A percentile compares a stretch with the other conserved stretches of the same genome.
Conservation (phyloP, 306 rosid species). For the Trifolium subterraneum region DNA sequence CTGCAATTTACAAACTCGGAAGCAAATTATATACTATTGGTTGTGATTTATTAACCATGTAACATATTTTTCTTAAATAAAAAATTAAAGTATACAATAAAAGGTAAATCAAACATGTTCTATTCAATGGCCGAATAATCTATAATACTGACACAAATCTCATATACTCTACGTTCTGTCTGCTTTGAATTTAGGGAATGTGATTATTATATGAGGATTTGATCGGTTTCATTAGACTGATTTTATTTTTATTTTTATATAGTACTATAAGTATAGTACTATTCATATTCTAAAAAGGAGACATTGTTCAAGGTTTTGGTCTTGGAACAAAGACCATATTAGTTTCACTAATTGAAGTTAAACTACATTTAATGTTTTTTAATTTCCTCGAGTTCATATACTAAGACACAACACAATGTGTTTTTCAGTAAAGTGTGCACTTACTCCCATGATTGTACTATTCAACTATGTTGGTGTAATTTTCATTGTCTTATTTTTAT, state of each 20-base stretch:
- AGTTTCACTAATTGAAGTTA: constrained; percentile 52
- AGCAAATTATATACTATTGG: no score
- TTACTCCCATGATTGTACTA: constrained; percentile 48
- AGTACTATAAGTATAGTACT: no score
- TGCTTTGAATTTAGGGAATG: constrained; percentile 71
- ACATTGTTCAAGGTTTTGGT: constrained; percentile 71
- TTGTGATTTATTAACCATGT: no score
- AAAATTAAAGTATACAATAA: no score
- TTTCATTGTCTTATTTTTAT: constrained; percentile 29
- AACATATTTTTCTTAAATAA: no score
- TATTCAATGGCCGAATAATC: constrained; percentile 38
- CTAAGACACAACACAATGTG: constrained; percentile 45
- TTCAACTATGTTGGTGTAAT: constrained; percentile 25
- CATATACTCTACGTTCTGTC: constrained; percentile 40
- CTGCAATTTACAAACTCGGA: no score
- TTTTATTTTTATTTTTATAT: no score
- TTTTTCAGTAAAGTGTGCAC: constrained; percentile 62
- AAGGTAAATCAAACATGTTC: background rate
- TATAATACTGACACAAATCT: constrained; percentile 23
- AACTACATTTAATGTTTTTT: constrained; percentile 27
- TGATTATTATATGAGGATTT: constrained; percentile 51
- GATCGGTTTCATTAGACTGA: constrained; percentile 33
- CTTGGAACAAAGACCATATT: constrained; percentile 55
- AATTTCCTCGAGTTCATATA: constrained; percentile 57
- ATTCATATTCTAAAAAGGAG: constrained; percentile 72